These are phyloP conservation scores for Cutaneotrichosporon sp. DNA, from an alignment of 1,284 basidiomycete genomes.

Conservation along the genomic window DNA sequence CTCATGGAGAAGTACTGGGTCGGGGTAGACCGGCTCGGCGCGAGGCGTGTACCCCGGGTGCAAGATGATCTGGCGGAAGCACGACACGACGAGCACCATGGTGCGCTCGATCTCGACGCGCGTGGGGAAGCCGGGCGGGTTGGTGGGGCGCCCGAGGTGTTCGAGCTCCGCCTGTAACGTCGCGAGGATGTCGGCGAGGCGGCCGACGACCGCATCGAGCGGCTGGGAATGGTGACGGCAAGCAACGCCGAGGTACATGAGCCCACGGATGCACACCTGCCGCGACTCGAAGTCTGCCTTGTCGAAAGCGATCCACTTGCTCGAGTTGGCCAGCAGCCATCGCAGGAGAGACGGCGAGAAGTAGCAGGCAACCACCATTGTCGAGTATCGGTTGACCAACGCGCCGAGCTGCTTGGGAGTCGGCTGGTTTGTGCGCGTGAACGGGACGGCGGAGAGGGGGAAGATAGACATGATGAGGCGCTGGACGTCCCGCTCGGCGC, in stretches of 20 bases:
- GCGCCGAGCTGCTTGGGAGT: constrained; percentile 67
- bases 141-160: constrained; percentile 22
- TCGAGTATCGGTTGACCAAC: constrained; percentile 82
- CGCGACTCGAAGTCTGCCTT: constrained; percentile 71
- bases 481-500: constrained; percentile 60
- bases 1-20: constrained; percentile 63
- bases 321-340: constrained; percentile 58
- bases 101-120: constrained; percentile 48
- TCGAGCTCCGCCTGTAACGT: constrained; percentile 64
- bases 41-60: constrained; percentile 17
- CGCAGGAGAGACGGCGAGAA: constrained; percentile 64
- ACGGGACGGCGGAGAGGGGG: constrained; percentile 66
- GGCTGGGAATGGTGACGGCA: constrained; percentile 63
- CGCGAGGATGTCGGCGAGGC: constrained; percentile 68
- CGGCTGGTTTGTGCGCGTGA: constrained; percentile 62
- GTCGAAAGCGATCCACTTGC: constrained; percentile 59
- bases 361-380: constrained; percentile 73
- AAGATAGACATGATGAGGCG: constrained; percentile 77
- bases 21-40: constrained; percentile 61
- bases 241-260: constrained; percentile 72
- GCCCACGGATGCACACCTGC: constrained; percentile 70
- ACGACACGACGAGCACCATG: constrained; percentile 62
- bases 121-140: constrained; percentile 25
- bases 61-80: constrained; percentile 63
- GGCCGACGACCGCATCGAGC: constrained; percentile 63